phyloP scores from a whole-genome alignment of 495 filamentous ascomycete species.

The Penicillium coffeae region DNA sequence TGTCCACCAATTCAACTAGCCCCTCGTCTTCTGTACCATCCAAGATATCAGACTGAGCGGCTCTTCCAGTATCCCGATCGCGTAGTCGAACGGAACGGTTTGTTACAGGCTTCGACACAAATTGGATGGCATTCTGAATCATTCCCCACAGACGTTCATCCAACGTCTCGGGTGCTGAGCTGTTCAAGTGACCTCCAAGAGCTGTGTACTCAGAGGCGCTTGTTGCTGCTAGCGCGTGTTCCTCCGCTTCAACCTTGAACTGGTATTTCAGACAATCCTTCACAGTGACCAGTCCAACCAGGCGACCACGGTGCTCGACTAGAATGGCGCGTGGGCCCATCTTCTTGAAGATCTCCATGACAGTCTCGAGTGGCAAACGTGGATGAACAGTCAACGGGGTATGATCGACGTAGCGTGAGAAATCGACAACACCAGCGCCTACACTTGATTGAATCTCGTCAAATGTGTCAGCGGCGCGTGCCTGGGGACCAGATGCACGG shows the following conservation, averaged over 20 bases:
- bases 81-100: conserved; percentile 16
- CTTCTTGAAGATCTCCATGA: conserved; percentile 99
- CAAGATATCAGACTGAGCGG: conserved; percentile 48
- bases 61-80: conserved; percentile 46
- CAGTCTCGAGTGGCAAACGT: conserved; percentile 87
- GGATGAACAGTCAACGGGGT: conserved; percentile 91
- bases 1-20: conserved; percentile 59
- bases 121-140: conserved; percentile 48
- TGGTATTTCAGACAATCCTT: conserved; percentile 98
- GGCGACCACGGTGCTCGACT: conserved; percentile 80
- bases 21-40: conserved; percentile 65
- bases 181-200: conserved; percentile 30
- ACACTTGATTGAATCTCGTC: conserved; percentile 59
- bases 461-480: conserved; percentile 55
- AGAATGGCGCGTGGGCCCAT: conserved; percentile 93
- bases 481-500: conserved; percentile 26
- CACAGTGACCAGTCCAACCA: conserved; percentile 85
- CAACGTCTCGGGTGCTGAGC: conserved; percentile 23
- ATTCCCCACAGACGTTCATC: conserved; percentile 70
- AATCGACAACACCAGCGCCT: conserved; percentile 64
- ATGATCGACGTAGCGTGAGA: conserved; percentile 82
- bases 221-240: conserved; percentile 56
- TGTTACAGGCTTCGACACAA: conserved; percentile 14
- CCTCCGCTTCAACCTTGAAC: conserved; percentile 90
- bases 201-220: conserved; percentile 39